phyloP scores from a whole-genome alignment of 768 basidiomycete species.

The Tylopilus felleus region DNA sequence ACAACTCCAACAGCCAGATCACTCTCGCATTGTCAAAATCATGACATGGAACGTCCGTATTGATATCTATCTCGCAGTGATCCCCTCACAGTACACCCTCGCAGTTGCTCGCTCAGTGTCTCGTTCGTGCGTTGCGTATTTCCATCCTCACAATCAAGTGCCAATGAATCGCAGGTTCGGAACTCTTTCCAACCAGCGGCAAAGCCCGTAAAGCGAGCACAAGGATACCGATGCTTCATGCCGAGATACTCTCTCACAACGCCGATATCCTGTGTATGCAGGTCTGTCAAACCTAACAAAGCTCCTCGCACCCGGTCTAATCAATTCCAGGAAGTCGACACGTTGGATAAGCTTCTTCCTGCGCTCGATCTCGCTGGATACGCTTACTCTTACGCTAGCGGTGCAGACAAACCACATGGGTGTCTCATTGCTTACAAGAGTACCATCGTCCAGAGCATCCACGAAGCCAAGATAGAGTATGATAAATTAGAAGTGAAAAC shows the following conservation, averaged over 20 bases:
- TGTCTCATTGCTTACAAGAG: constrained; percentile 76
- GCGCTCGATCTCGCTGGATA: constrained; percentile 65
- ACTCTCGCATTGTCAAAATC: constrained; percentile 42
- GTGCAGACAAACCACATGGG: constrained; percentile 78
- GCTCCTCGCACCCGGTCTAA: background rate
- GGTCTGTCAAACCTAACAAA: constrained; percentile 38
- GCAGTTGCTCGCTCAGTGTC: constrained; percentile 73
- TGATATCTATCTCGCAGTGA: background rate
- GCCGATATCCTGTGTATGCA: constrained; percentile 87
- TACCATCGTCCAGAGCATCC: constrained; percentile 44
- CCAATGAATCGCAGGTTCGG: constrained; percentile 50
- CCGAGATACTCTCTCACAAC: constrained; percentile 68
- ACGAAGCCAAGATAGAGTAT: constrained; percentile 54
- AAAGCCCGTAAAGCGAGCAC: constrained; percentile 74
- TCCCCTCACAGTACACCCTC: constrained; percentile 4
- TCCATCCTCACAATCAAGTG: background rate
- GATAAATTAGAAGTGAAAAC: constrained; percentile 59
- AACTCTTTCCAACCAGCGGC: constrained; percentile 76
- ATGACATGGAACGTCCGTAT: constrained; percentile 82
- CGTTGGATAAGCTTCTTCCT: constrained; percentile 69
- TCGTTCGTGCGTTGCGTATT: constrained; percentile 61
- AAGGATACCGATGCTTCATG: constrained; percentile 71
- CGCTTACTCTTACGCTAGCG: constrained; percentile 59
- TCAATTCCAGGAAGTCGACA: constrained; percentile 75
- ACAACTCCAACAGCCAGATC: constrained; percentile 13